Percentiles rank a stretch among this genome's conserved stretches.
Evolutionary conservation across 768 basidiomycete species (phyloP).

Genomic region (Polyporus arcularius): DNA sequence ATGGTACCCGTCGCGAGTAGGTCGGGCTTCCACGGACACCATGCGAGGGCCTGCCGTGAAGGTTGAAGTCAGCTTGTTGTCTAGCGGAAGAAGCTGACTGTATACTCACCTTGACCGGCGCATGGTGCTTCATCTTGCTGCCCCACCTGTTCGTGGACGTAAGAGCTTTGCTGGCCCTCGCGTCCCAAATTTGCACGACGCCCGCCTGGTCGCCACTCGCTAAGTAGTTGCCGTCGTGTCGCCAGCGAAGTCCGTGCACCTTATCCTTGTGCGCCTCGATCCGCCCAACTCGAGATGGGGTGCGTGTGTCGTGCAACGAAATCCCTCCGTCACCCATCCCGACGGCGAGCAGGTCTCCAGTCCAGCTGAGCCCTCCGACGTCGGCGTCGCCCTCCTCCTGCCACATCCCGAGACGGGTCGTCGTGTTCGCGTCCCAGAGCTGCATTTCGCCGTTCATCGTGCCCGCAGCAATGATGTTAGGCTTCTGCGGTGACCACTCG

Average conservation of each 20-base stretch:
- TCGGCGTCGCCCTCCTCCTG: slow-evolving; percentile 22
- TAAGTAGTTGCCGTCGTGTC: slow-evolving; percentile 40
- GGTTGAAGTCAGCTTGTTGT: background rate
- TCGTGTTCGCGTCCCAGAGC: slow-evolving; percentile 50
- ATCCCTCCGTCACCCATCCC: slow-evolving; percentile 42
- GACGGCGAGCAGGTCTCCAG: slow-evolving; percentile 37
- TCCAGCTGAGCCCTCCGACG: slow-evolving; percentile 45
- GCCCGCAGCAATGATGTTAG: slow-evolving; percentile 52
- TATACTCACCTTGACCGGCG: slow-evolving; percentile 43
- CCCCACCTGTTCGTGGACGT: slow-evolving; percentile 34
- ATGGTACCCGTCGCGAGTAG: slow-evolving; percentile 69
- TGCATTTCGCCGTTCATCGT: slow-evolving; percentile 52
- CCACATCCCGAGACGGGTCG: slow-evolving; percentile 28
- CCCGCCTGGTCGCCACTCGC: slow-evolving; percentile 45
- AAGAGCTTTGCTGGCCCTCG: slow-evolving; percentile 35
- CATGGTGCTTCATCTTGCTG: slow-evolving; percentile 44
- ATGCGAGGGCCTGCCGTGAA: slow-evolving; percentile 57
- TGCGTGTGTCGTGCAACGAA: slow-evolving; percentile 39
- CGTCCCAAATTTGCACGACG: slow-evolving; percentile 47
- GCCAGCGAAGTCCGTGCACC: slow-evolving; percentile 44
- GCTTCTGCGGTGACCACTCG: slow-evolving; percentile 49
- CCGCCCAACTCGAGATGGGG: slow-evolving; percentile 28
- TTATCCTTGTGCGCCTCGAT: slow-evolving; percentile 36
- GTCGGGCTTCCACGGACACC: slow-evolving; percentile 74
- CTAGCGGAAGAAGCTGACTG: background rate